phyloP scores from a whole-genome alignment of 805 yeast genomes.

The Sugiyamaella americana region DNA sequence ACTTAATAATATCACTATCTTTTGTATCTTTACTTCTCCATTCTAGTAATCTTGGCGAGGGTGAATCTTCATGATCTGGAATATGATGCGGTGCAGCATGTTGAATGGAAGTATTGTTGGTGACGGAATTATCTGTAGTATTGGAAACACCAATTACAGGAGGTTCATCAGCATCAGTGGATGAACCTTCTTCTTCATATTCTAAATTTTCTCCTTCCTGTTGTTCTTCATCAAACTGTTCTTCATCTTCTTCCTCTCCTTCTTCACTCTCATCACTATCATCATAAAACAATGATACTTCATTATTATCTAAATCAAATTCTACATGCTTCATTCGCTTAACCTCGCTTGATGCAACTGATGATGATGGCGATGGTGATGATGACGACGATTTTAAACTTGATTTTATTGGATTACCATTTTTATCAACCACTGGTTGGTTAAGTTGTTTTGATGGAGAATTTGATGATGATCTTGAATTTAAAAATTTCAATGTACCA shows the following conservation, averaged over 20 bases:
- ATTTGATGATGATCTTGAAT: neutral
- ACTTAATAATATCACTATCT: too few relatives aligned
- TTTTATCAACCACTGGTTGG: neutral
- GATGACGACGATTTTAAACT: constrained; percentile 5
- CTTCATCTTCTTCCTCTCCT: constrained; percentile 5
- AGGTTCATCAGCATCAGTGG: constrained; percentile 1
- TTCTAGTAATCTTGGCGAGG: too few relatives aligned
- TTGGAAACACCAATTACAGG: neutral
- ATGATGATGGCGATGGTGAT: constrained; percentile 11
- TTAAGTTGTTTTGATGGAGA: neutral
- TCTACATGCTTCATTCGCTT: constrained; percentile 17
- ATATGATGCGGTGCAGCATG: neutral
- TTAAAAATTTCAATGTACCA: neutral
- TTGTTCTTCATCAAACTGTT: constrained; percentile 1
- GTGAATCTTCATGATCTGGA: too few relatives aligned
- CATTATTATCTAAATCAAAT: constrained; percentile 18
- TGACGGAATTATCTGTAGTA: constrained; percentile 1
- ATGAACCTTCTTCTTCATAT: constrained; percentile 2
- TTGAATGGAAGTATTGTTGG: constrained; percentile 2
- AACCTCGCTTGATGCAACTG: neutral
- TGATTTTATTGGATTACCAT: constrained; percentile 14
- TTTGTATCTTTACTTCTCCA: too few relatives aligned
- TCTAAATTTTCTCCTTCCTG: constrained; percentile 3
- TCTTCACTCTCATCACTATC: constrained; percentile 12
- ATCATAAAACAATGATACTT: constrained; percentile 8